Evolutionary conservation across 108 stramenopile genomes (phyloP).

Genomic region (Heterococcus sp.): DNA sequence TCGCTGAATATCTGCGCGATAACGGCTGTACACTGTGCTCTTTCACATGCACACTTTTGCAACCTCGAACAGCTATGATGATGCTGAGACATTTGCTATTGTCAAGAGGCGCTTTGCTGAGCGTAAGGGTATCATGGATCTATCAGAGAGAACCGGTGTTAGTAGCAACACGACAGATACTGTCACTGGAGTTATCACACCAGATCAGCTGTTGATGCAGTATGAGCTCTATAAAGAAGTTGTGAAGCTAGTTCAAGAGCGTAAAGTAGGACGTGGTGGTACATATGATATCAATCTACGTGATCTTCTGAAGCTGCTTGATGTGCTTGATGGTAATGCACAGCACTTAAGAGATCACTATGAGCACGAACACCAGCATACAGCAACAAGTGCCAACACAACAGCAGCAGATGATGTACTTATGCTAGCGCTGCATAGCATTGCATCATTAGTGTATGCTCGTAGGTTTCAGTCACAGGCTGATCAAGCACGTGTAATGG

Average conservation of each 20-base stretch:
- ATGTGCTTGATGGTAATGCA: conserved; percentile 8
- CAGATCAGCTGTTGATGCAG: no score
- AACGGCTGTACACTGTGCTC: no score
- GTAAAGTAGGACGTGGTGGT: neutral
- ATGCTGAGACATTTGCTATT: neutral
- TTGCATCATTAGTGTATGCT: conserved; percentile 20
- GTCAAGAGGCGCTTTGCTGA: neutral
- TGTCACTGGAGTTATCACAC: no score
- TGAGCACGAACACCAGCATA: no score
- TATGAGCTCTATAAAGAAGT: neutral
- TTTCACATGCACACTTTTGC: no score
- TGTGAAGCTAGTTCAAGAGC: neutral
- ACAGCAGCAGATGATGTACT: neutral
- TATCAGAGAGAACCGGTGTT: neutral
- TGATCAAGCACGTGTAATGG: conserved; percentile 1
- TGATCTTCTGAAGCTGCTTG: conserved; percentile 25
- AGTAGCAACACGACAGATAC: no score
- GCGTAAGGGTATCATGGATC: neutral
- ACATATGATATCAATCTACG: conserved; percentile 10
- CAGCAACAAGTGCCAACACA: no score
- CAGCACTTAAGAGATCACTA: neutral
- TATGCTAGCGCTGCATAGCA: conserved; percentile 1
- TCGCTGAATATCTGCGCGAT: no score
- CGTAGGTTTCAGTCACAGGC: conserved; percentile 7
- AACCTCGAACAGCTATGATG: neutral